Base-by-base conservation (phyloP, 139 green algal species). In the Micromonas pusilla region DNA sequence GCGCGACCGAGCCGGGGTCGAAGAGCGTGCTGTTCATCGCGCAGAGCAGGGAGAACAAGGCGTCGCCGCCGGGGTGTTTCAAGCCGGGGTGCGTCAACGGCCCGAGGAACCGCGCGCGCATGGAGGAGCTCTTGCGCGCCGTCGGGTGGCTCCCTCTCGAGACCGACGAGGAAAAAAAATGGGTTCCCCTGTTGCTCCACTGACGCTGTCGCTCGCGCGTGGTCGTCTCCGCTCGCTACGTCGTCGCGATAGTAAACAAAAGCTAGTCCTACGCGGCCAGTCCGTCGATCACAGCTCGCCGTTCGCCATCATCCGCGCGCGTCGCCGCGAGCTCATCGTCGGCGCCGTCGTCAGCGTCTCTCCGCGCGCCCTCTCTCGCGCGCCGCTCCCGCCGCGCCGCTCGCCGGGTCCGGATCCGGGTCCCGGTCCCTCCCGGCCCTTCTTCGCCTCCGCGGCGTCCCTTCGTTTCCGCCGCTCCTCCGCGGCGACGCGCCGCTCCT, bases 91-190 rank as follows among this genome's bases (percentile, higher is more conserved):
- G 78, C 78, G 74, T 83, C 70, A 83, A 71, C 52, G 77, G 85
- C 4, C 80, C 83, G 0, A 52, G 33, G 38, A 83, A 84, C 66
- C 64, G 80, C 16, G 38, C 3, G 26, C 66, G 78, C 3, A 37
- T 86, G 52, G 78, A 87, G 57, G 64, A 37, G 16, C 70, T 89
- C 57, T 32, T 79, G 5, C 71, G 87, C 52, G 66, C 32, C 2
- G 78, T 89, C 65, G 83, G 81, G 3, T 89, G 85, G 85, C 80
- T 66, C n/a, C 71, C 78, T 33, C 60, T 81, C 21, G 85, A 89
- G 79, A 84, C 81, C 20, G 85, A 89, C 66, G 85, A 89, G 67
- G 85, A 89, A 68, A 89, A 89, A 65, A 62, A 78, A 30, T 89
- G 85, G 85, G 81, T 87, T 26, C 85, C 82, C 34, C 80, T 89